Evolutionary conservation across 129 eudicot genomes (phyloP).

Genomic region (Calendula officinalis): DNA sequence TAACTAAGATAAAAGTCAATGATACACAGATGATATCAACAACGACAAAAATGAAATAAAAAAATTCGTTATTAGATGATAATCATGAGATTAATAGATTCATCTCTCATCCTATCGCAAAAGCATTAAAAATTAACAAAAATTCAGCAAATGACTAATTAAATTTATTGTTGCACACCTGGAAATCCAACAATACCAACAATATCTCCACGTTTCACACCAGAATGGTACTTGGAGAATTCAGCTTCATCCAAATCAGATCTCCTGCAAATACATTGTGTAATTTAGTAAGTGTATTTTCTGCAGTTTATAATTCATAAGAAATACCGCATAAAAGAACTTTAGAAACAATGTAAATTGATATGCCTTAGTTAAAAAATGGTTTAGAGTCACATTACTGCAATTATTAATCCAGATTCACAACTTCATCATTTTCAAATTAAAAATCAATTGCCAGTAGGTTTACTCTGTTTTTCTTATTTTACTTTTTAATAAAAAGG

Average conservation of each 20-base stretch:
- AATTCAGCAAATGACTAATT: background rate
- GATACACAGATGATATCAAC: background rate
- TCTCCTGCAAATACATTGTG: conserved; percentile 39
- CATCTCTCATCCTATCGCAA: no score
- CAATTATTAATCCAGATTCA: background rate
- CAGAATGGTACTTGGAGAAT: conserved; percentile 60
- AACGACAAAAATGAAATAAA: background rate
- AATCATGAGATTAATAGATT: background rate
- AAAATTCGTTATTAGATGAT: background rate
- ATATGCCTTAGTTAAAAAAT: background rate
- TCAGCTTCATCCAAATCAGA: conserved; percentile 80
- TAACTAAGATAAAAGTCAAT: background rate
- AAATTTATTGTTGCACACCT: conserved; percentile 44
- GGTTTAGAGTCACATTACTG: background rate
- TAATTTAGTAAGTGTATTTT: conserved; percentile 3
- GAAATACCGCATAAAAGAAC: background rate
- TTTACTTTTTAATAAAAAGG: background rate
- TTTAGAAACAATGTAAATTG: background rate
- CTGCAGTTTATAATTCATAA: conserved; percentile 13
- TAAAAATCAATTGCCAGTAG: background rate
- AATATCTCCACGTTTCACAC: conserved; percentile 94
- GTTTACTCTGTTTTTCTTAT: background rate
- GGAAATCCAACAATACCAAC: conserved; percentile 86
- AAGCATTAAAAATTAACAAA: background rate
- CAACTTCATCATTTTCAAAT: background rate